Evolutionary conservation across 352 stramenopile genomes (phyloP).

Genomic region (Pelagophyceae sp.): DNA sequence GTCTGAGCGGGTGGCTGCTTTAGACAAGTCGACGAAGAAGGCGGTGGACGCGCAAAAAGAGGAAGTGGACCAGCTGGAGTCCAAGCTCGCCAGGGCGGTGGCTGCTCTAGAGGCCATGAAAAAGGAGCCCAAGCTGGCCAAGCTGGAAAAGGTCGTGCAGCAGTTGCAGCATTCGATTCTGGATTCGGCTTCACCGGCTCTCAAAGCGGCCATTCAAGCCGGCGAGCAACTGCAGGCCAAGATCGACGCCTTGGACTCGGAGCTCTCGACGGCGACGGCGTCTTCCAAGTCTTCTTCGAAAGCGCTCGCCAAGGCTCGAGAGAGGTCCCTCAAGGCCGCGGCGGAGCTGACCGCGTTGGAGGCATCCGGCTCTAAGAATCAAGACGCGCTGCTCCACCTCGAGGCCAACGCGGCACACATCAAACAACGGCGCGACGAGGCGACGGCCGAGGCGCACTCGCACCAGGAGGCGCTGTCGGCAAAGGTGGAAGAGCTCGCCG

Average conservation of each 20-base stretch:
- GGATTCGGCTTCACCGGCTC: background rate
- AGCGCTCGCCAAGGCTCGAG: conserved; percentile 60
- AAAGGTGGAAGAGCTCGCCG: conserved; percentile 63
- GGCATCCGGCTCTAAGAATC: conserved; percentile 55
- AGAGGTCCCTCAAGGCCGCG: conserved; percentile 68
- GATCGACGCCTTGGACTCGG: conserved; percentile 25
- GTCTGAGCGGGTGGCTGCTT: background rate
- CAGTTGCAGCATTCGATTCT: background rate
- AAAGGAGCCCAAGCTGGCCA: background rate
- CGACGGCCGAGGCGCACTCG: background rate
- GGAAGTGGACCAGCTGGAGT: background rate
- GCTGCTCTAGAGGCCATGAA: background rate
- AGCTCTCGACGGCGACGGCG: conserved; percentile 67
- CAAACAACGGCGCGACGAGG: conserved; percentile 6
- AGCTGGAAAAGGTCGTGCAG: background rate
- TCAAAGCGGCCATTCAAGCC: conserved; percentile 25
- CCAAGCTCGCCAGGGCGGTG: background rate
- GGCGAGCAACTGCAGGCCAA: conserved; percentile 23
- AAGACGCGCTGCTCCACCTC: conserved; percentile 46
- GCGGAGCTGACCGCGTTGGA: conserved; percentile 80
- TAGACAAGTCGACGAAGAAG: too few species aligned
- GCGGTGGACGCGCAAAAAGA: background rate
- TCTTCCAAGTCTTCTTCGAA: conserved; percentile 69
- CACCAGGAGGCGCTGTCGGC: conserved; percentile 43
- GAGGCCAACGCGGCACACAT: conserved; percentile 42